These are phyloP conservation scores for Suillus subluteus DNA, from an alignment of 768 basidiomycete species.

Conservation along the genomic window DNA sequence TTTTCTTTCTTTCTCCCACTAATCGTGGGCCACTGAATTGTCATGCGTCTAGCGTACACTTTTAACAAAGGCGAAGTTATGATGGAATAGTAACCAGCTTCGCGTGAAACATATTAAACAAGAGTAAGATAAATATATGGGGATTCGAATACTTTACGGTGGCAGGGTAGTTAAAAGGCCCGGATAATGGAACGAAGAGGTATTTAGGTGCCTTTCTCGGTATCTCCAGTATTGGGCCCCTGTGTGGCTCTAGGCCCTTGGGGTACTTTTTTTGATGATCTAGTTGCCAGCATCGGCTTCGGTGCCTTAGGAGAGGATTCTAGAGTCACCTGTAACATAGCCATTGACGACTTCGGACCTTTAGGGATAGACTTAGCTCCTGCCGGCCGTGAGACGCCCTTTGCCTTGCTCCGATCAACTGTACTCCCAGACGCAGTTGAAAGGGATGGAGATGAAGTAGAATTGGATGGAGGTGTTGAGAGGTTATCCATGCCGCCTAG, in stretches of 20 bases:
- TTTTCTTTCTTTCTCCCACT: neutral
- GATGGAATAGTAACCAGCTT: neutral
- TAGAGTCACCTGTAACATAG: neutral
- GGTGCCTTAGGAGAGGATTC: neutral
- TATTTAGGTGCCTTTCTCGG: constrained; percentile 1
- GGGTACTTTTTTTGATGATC: neutral
- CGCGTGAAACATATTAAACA: neutral
- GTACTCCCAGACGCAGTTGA: neutral
- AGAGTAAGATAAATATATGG: neutral
- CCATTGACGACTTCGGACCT: neutral
- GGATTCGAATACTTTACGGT: neutral
- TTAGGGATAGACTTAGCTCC: neutral
- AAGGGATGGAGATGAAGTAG: neutral
- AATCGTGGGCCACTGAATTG: neutral
- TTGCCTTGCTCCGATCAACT: neutral
- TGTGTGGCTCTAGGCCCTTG: neutral
- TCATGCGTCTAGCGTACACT: neutral
- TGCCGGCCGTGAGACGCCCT: no score
- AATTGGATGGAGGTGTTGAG: neutral
- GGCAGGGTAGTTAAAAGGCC: neutral
- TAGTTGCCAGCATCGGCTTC: neutral
- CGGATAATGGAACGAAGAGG: neutral
- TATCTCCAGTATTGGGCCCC: neutral
- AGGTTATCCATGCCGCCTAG: neutral
- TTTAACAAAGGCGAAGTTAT: neutral